These are phyloP conservation scores for Lathyrus tuberosus DNA, from an alignment of 306 rosid species.

Conservation along the genomic window DNA sequence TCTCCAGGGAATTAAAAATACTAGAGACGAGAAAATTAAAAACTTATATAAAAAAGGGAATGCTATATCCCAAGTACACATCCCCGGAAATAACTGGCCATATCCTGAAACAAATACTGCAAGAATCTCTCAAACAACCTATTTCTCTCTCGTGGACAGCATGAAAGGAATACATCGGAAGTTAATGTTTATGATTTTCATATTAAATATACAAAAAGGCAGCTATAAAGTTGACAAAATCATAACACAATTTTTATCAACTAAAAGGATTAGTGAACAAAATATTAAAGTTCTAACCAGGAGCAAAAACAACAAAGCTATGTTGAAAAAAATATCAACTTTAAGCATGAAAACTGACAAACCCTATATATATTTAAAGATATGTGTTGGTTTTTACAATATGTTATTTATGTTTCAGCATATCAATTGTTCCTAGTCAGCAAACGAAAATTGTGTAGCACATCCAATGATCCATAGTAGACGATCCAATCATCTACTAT, in stretches of 20 bases:
- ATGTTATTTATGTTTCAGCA: not conserved
- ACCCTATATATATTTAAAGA: too few relatives aligned
- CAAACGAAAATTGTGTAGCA: slow-evolving; percentile 2
- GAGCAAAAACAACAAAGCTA: not conserved
- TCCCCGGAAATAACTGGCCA: not conserved
- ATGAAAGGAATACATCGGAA: not conserved
- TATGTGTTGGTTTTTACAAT: not conserved
- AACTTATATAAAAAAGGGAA: not conserved
- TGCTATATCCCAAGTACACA: not conserved
- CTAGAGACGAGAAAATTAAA: not conserved
- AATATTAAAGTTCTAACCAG: not conserved
- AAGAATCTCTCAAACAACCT: not conserved
- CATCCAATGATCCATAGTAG: slow-evolving; percentile 17
- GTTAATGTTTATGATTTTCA: not conserved
- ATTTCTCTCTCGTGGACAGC: not conserved
- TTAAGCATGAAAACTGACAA: too few relatives aligned
- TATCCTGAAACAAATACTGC: not conserved
- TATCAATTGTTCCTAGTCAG: not conserved
- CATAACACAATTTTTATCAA: not conserved
- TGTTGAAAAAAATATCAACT: not conserved
- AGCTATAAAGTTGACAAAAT: not conserved
- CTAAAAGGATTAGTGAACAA: not conserved
- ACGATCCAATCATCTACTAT: not conserved
- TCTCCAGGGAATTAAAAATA: not conserved
- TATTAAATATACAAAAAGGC: not conserved